Evolutionary conservation across 805 yeast genomes (phyloP).

Genomic region (Komagataella ulmi): DNA sequence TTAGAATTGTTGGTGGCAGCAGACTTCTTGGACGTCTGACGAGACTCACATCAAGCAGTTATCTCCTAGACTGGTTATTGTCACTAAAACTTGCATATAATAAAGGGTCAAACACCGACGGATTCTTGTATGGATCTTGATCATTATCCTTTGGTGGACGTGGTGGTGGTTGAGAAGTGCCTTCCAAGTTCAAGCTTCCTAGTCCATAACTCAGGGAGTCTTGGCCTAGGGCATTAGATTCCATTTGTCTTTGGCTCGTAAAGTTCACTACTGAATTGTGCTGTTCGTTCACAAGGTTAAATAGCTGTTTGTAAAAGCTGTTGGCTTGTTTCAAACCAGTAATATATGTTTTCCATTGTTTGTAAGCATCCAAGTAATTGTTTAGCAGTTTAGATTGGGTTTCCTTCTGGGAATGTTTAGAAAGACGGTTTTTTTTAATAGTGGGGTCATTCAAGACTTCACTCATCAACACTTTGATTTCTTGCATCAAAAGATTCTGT

Average conservation of each 20-base stretch:
- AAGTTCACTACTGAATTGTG: conserved; percentile 13
- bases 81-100: conserved; percentile 23
- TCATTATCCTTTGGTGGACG: conserved; percentile 9
- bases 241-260: conserved; percentile 16
- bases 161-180: conserved; percentile 7
- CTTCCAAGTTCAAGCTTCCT: background rate
- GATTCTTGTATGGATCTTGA: conserved; percentile 24
- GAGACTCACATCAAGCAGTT: background rate
- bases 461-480: conserved; percentile 28
- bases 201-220: background rate
- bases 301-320: conserved; percentile 45
- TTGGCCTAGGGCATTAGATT: conserved; percentile 8
- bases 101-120: conserved; percentile 35
- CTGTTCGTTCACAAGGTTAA: conserved; percentile 18
- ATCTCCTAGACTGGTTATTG: conserved; percentile 6
- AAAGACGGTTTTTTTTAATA: conserved; percentile 28
- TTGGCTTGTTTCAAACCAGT: conserved; percentile 50
- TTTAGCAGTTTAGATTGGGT: conserved; percentile 23
- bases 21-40: conserved; percentile 55
- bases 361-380: conserved; percentile 33
- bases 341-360: conserved; percentile 42
- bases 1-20: conserved; percentile 86
- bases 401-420: conserved; percentile 24
- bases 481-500: conserved; percentile 37
- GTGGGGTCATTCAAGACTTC: conserved; percentile 30